Evolutionary conservation across 805 yeast species (phyloP).

Genomic region (Yamadazyma phyllophila): DNA sequence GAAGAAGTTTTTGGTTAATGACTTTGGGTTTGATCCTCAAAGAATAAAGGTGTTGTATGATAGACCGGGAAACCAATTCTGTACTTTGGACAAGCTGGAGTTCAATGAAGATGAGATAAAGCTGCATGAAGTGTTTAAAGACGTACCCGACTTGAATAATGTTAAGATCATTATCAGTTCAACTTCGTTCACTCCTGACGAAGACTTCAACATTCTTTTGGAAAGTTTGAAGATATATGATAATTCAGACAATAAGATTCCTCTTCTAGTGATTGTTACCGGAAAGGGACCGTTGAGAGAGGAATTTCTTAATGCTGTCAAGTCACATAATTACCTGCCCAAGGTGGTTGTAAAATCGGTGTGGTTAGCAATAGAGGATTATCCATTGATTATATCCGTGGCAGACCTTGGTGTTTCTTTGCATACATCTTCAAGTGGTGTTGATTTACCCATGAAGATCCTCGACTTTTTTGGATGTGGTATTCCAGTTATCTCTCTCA

Average conservation of each 20-base stretch:
- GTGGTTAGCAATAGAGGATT: slow-evolving; percentile 79
- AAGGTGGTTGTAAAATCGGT: slow-evolving; percentile 58
- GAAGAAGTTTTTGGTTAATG: slow-evolving; percentile 55
- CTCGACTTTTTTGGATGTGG: slow-evolving; percentile 97
- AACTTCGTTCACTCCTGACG: slow-evolving; percentile 96
- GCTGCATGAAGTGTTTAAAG: slow-evolving; percentile 25
- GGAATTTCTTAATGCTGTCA: slow-evolving; percentile 48
- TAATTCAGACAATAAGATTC: slow-evolving; percentile 33
- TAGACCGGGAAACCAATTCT: slow-evolving; percentile 72
- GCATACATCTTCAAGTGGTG: slow-evolving; percentile 89
- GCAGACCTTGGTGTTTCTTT: slow-evolving; percentile 90
- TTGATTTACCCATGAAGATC: slow-evolving; percentile 96
- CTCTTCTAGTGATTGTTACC: slow-evolving; percentile 74
- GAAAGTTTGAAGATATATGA: slow-evolving; percentile 68
- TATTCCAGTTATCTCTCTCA: slow-evolving; percentile 79
- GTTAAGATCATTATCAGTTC: slow-evolving; percentile 78
- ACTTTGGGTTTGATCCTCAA: slow-evolving; percentile 48
- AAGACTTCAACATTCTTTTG: slow-evolving; percentile 70
- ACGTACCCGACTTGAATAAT: slow-evolving; percentile 20
- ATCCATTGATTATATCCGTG: slow-evolving; percentile 68
- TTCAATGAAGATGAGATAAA: slow-evolving; percentile 32
- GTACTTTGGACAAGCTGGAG: slow-evolving; percentile 39
- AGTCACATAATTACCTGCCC: slow-evolving; percentile 40
- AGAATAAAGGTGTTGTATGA: slow-evolving; percentile 73
- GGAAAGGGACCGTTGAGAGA: slow-evolving; percentile 89